Evolutionary conservation across 192 early-diverging fungal species (phyloP).

Genomic region (Geosiphon pyriformis): DNA sequence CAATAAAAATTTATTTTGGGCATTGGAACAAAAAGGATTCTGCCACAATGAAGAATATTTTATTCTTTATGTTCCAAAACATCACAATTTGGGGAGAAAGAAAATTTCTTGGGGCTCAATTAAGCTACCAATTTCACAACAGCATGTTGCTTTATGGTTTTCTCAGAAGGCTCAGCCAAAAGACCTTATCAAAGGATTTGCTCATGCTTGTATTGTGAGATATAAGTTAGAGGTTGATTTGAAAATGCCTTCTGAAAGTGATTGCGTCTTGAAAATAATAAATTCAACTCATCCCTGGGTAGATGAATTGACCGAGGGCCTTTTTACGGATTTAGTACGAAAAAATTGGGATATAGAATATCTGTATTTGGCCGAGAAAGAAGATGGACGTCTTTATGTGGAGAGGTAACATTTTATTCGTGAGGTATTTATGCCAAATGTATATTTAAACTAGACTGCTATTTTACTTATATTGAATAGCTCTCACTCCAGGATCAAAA

Average conservation of each 20-base stretch:
- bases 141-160: slow-evolving; percentile 52
- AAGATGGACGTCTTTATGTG: slow-evolving; percentile 22
- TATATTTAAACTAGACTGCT: too few species aligned
- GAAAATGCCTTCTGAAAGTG: neutral
- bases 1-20: slow-evolving; percentile 8
- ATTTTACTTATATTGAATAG: too few species aligned
- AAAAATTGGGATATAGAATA: slow-evolving; percentile 49
- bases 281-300: slow-evolving; percentile 27
- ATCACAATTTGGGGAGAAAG: neutral
- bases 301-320: slow-evolving; percentile 28
- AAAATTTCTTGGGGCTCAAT: neutral
- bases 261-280: slow-evolving; percentile 20
- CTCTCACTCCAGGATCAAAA: too few species aligned
- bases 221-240: slow-evolving; percentile 23
- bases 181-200: slow-evolving; percentile 55
- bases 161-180: slow-evolving; percentile 35
- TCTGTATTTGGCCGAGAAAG: slow-evolving; percentile 34
- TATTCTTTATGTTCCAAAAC: slow-evolving; percentile 23
- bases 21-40: slow-evolving; percentile 34
- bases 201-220: slow-evolving; percentile 53
- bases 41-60: slow-evolving; percentile 31
- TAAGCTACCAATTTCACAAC: neutral
- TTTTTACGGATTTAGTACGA: slow-evolving; percentile 32
- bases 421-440: too few species aligned
- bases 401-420: neutral